Evolutionary conservation across 2,329 filamentous ascomycete species (phyloP).

Genomic region (Alternaria sp.): DNA sequence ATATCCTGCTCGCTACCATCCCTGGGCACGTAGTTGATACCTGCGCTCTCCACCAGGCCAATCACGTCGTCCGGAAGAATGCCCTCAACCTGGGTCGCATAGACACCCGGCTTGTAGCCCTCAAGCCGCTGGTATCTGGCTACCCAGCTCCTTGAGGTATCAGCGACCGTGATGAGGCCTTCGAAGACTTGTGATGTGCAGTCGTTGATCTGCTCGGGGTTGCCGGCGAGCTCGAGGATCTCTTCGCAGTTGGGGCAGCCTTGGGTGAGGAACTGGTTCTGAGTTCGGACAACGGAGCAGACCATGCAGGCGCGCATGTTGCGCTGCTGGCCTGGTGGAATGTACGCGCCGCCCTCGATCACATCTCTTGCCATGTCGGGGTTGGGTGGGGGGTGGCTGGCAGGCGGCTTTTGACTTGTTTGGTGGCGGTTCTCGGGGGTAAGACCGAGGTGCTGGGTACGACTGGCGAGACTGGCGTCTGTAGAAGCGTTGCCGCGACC

Average conservation of each 20-base stretch:
- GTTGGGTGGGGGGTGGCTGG: constrained; percentile 8
- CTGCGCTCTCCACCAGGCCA: constrained; percentile 64
- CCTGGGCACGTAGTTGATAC: constrained; percentile 67
- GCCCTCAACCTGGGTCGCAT: constrained; percentile 93
- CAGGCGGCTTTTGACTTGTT: not conserved
- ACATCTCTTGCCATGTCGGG: constrained; percentile 35
- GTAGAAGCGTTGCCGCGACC: constrained; percentile 9
- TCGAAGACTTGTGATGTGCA: constrained; percentile 98
- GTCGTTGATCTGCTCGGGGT: constrained; percentile 82
- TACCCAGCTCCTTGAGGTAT: constrained; percentile 89
- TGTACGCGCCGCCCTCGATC: constrained; percentile 65
- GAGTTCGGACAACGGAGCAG: constrained; percentile 91
- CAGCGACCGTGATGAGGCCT: constrained; percentile 83
- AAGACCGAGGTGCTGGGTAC: constrained; percentile 1
- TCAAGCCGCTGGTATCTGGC: constrained; percentile 96
- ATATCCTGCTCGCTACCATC: constrained; percentile 52
- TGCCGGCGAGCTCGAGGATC: constrained; percentile 82
- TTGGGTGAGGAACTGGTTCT: constrained; percentile 79
- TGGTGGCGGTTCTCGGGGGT: not conserved
- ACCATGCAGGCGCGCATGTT: constrained; percentile 97
- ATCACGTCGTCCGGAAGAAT: constrained; percentile 69
- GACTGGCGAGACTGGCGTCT: constrained; percentile 11
- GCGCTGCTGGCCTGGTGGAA: constrained; percentile 78
- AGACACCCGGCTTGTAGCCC: constrained; percentile 85
- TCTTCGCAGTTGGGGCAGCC: constrained; percentile 98